phyloP scores from a whole-genome alignment of 345 rosid genomes.

The Linum lewisii region DNA sequence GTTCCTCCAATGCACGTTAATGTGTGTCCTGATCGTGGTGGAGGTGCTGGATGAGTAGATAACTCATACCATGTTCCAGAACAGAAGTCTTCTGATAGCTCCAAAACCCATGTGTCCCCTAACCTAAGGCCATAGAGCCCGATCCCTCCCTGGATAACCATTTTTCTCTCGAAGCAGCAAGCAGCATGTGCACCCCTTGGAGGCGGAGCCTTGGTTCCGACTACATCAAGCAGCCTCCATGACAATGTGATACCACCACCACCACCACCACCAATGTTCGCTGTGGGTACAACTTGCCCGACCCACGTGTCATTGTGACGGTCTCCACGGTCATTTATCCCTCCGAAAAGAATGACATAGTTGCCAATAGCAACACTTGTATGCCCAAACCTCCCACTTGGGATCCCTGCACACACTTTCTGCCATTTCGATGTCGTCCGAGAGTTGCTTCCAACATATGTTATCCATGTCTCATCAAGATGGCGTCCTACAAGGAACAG shows the following conservation, averaged over 20 bases:
- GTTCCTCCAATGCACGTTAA: constrained; percentile 54
- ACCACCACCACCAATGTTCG: constrained; percentile 14
- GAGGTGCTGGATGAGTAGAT: constrained; percentile 50
- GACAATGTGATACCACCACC: constrained; percentile 28
- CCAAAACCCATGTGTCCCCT: constrained; percentile 76
- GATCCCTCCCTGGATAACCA: constrained; percentile 86
- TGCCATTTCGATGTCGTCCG: constrained; percentile 45
- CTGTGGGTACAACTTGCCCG: constrained; percentile 43
- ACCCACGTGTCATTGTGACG: constrained; percentile 86
- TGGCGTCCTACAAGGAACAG: constrained; percentile 52
- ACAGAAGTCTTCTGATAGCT: constrained; percentile 49
- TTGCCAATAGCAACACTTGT: constrained; percentile 53
- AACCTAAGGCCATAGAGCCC: constrained; percentile 61
- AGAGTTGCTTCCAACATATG: constrained; percentile 44
- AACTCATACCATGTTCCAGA: constrained; percentile 60
- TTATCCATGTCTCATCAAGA: constrained; percentile 93
- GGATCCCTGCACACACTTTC: constrained; percentile 57
- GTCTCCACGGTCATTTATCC: constrained; percentile 75
- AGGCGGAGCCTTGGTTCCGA: constrained; percentile 49
- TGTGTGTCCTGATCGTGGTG: constrained; percentile 91
- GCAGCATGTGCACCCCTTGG: constrained; percentile 95
- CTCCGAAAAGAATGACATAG: constrained; percentile 69
- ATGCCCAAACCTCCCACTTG: constrained; percentile 93
- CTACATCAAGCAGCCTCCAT: constrained; percentile 54
- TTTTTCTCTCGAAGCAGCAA: constrained; percentile 53